phyloP scores from a whole-genome alignment of 352 stramenopile genomes.

The Phytophthora hibernalis region DNA sequence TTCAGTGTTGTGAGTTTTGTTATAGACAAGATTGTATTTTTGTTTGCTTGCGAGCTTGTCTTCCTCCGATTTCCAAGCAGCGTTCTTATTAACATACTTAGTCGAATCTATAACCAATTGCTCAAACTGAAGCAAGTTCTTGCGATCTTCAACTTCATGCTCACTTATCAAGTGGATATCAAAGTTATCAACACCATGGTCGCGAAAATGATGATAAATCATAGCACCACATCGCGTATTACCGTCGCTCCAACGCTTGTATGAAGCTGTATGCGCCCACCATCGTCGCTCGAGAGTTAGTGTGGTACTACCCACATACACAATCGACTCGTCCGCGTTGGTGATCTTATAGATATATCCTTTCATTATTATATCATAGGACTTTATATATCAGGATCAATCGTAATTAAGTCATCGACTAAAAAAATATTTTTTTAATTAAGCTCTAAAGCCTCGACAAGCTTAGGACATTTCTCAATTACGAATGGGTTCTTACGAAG shows the following conservation, averaged over 20 bases:
- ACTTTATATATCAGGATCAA: conserved; percentile 30
- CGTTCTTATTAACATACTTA: conserved; percentile 20
- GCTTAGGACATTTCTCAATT: no score
- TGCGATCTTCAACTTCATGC: conserved; percentile 23
- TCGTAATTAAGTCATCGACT: no score
- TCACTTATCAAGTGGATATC: conserved; percentile 19
- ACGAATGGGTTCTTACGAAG: no score
- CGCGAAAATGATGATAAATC: conserved; percentile 8
- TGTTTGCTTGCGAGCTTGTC: background rate
- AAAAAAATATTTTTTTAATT: no score
- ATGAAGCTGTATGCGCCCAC: background rate
- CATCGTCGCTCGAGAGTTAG: background rate
- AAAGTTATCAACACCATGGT: conserved; percentile 9
- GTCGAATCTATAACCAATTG: conserved; percentile 25
- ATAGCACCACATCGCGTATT: background rate
- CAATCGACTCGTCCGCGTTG: conserved; percentile 17
- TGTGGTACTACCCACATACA: conserved; percentile 23
- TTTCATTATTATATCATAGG: conserved; percentile 23
- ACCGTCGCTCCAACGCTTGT: background rate
- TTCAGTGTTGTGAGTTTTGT: background rate
- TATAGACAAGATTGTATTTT: background rate
- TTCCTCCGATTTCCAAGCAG: conserved; percentile 16
- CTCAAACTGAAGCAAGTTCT: conserved; percentile 16
- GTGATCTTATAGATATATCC: conserved; percentile 29
- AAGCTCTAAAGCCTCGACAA: no score